Evolutionary conservation across 2,329 filamentous ascomycete species (phyloP), one percentile per base, ranked within the genome.

Genomic region (Neocucurbitaria cava): DNA sequence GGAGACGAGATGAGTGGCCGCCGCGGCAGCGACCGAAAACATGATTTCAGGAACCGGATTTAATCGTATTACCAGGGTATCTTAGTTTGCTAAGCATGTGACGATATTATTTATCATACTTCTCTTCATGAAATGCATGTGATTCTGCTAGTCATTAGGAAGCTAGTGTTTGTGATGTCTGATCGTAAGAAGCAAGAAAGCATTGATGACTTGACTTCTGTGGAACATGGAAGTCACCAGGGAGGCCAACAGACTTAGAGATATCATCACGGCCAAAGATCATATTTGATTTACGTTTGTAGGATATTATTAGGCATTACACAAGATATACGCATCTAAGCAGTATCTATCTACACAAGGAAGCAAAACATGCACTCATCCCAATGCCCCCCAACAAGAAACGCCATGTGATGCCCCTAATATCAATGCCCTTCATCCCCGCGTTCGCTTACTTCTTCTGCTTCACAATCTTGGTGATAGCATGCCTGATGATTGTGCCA

Each of bases 401-500:
- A 56, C 54, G 46, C 50, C 46, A 36, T 35, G 26, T 18, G 26
- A 36, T 23, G 43, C 31, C 36, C 43, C 30, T 15, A 18, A 24
- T n/a, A 6, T 24, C 31, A 18, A 46, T 36, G 26, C 20, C 24
- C 10, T 28, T 28, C 21, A 46, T 26, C 31, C 5, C 31, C 2
- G 31, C 3, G 11, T 18, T 18, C 20, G 9, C 35, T 35, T 68
- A 76, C 65, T 72, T 83, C 70, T 77, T 78, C 68, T 78, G 78
- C 65, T 82, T 84, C 83, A 99, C 87, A 57, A 98, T 87, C 79
- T 96, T 97, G 46, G 93, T 96, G 63, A 98, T 91, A 13, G 95
- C 94, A 78, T 97, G 93, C 56, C 94, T 84, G 64, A 99, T 93
- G 9, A 86, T 88, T 7, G 89, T 87, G 13, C 93, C 95, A 0